Base-by-base conservation (phyloP, 1,139 yeast genomes). In the Taphrina populina region DNA sequence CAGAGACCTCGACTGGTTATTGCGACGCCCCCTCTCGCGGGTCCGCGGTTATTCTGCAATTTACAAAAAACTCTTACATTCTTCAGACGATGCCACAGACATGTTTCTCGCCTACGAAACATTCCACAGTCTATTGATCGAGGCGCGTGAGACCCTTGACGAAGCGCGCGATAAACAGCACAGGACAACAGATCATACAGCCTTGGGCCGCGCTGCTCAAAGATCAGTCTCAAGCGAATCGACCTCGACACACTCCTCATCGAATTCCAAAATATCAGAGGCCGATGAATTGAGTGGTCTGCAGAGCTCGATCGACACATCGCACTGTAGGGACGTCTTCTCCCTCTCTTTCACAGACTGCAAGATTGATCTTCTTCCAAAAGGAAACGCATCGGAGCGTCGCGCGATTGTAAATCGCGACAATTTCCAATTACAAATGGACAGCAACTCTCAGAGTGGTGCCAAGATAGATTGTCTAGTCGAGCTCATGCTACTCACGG, bases 231-330 rank as follows among this genome's bases (percentile, higher is more conserved):
- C 54, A 7, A 46, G 54, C 11, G 54, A 36, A 3, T 49, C 54
- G 8, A 49, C 54, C n/a, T 49, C 54, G 32, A 49, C 54, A 7
- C 54, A 49, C n/a, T 49, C 54, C 13, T 49, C 54, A n/a, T 37
- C 54, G 11, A 49, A 49, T 17, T 49, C 54, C 33, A 40, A 39
- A 33, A 49, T 49, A 4, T 30, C 46, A 13, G 23, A 29, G 1
- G 37, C 39, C 8, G 54, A 49, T 24, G 39, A 37, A 6, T n/a
- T 49, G 46, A 32, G 33, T n/a, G 44, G 46, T 10, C 33, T 49
- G 32, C 54, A 49, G 32, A 46, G 27, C 10, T 17, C 23, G 7
- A 37, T 49, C 20, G 40, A 39, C 23, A 33, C 24, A 2, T 19
- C 46, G 15, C 39, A 37, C 23, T 30, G 46, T 7, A 29, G 40